A percentile compares a stretch with the other conserved stretches of the same genome.
Conservation (phyloP, 495 filamentous ascomycete species). For the Hyaloscypha hepaticicola region DNA sequence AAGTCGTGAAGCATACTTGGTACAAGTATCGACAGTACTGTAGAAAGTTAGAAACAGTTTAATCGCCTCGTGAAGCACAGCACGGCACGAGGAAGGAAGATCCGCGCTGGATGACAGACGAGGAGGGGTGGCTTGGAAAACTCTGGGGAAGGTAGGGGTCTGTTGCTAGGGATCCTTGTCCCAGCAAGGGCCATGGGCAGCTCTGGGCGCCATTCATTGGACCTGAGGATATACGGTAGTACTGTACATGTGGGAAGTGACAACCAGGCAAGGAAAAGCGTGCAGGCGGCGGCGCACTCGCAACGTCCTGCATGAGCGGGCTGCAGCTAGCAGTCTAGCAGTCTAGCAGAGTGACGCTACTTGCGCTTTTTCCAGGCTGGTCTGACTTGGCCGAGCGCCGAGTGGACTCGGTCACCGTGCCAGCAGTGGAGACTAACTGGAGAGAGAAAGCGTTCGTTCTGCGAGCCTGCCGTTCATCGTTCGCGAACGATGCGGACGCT, state of each 20-base stretch:
- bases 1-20: slow-evolving; percentile 1
- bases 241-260: not conserved
- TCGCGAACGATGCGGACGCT: not conserved
- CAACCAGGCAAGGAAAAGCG: slow-evolving; percentile 15
- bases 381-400: slow-evolving; percentile 18
- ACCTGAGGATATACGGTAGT: no score
- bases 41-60: not conserved
- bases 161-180: not conserved
- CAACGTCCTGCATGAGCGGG: slow-evolving; percentile 16
- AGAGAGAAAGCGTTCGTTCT: no score
- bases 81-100: slow-evolving; percentile 20
- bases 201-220: slow-evolving; percentile 11
- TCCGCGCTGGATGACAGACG: slow-evolving; percentile 13
- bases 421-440: not conserved
- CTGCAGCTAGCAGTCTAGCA: not conserved
- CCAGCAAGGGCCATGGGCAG: not conserved
- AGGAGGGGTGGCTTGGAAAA: slow-evolving; percentile 28
- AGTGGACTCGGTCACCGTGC: no score
- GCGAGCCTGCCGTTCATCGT: no score
- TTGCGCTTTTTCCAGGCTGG: not conserved
- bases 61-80: slow-evolving; percentile 3
- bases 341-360: not conserved
- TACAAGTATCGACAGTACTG: no score
- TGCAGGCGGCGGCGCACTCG: slow-evolving; percentile 17
- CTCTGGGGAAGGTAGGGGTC: slow-evolving; percentile 27